Base-by-base conservation (phyloP, 2,329 filamentous ascomycete species). In the Diplodia sapinea region DNA sequence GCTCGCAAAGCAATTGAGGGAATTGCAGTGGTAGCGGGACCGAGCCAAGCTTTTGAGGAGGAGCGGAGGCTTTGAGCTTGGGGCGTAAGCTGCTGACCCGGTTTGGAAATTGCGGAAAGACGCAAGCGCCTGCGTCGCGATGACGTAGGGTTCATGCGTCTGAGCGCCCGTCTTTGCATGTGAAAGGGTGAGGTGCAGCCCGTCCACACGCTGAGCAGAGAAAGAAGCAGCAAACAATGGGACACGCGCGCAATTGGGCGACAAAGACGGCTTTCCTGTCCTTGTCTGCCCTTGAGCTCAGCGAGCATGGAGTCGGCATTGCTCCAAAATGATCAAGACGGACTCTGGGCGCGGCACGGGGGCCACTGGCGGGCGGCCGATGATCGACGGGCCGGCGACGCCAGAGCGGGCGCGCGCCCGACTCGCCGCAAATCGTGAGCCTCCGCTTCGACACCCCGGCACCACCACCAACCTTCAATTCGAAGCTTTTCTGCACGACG, bases 91-190 rank as follows among this genome's bases (percentile, higher is more conserved):
- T 20, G n/a, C 17, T 4, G 26, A n/a, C 57, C 57, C 40, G 57
- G 57, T 36, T 51, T 63, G 59, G 47, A 51, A 29, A 52, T 17
- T 5, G 17, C 38, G 3, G 6, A 15, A 1, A 47, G 43, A 33
- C 31, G 13, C 12, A 33, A 23, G 43, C 43, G 13, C 17, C 43
- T 51, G 17, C 59, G 59, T 63, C 59, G 59, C 31, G 26, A 52
- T 63, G 59, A 63, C 59, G 59, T 63, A 36, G 43, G 26, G 11
- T 38, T 38, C 8, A 13, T 13, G 31, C 31, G 29, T 31, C 20
- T 26, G 47, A 50, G 59, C 59, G 31, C n/a, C 26, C 6, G 12
- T 23, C 9, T 49, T 62, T 51, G 57, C 59, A 63, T 63, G 59
- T 63, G 59, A 63, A 51, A 63, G 47, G 11, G 29, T 29, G 17